Base-by-base conservation (phyloP, 345 rosid genomes). In the Eucalyptus sp. region DNA sequence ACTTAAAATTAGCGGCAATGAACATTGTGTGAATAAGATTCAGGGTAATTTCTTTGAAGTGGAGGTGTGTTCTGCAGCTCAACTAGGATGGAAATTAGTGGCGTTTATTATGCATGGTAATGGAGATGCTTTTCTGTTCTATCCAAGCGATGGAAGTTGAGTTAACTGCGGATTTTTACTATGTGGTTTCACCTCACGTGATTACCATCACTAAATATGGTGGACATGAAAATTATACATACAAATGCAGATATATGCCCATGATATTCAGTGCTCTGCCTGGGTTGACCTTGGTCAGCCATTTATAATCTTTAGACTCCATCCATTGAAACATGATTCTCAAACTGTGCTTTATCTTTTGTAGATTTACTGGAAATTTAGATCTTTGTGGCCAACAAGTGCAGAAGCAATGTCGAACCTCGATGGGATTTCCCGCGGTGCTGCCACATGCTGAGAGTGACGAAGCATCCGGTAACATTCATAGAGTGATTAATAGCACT, bases 361-460 rank as follows among this genome's bases (percentile, higher is more conserved):
- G 64, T 91, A 97, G 99, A 89, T 96, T 94, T 90, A 91, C 93
- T 5, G 99, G 99, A 80, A 97, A 97, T 89, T 91, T 94, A 87
- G 99, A 96, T 90, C 95, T 97, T 50, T 97, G 99, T 24, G 99
- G 99, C 15, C 95, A 92, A 86, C 99, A 96, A 95, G 94, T 97
- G 88, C 94, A 93, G 90, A 96, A 95, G 92, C 99, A 96, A 76
- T 97, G 99, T 89, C 93, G 98, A 91, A 96, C 99, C 83, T 94
- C 99, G 43, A 90, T 97, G 95, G 99, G 99, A n/a, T 97, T 97
- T 86, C 99, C 99, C 41, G 99, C 92, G 12, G 99, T 97, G 87
- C 93, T 97, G 89, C 99, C 99, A 27, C 99, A 97, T 93, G 97
- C 97, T 83, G 94, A 93, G 88, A 96, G 94, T 91, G 98, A 94